Evolutionary conservation across 306 rosid genomes (phyloP).

Genomic region (Coriaria nepalensis): DNA sequence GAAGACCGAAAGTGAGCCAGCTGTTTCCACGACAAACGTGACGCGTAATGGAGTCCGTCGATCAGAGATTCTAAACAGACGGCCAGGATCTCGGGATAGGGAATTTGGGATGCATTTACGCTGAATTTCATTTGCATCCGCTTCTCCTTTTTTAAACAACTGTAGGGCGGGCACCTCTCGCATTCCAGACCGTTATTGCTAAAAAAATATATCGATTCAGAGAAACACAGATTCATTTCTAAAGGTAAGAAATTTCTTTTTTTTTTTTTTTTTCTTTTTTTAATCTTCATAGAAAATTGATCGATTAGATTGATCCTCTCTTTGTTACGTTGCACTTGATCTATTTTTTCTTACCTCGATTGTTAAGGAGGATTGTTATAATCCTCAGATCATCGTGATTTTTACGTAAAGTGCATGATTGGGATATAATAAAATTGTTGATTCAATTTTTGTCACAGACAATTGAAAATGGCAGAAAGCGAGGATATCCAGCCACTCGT

Average conservation of each 20-base stretch:
- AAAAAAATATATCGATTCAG: too few relatives aligned
- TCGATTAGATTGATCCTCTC: too few relatives aligned
- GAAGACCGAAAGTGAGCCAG: conserved; percentile 50
- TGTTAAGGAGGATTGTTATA: too few relatives aligned
- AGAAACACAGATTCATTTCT: too few relatives aligned
- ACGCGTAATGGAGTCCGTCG: conserved; percentile 34
- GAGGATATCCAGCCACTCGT: conserved; percentile 98
- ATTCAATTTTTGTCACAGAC: conserved; percentile 20
- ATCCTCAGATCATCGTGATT: neutral
- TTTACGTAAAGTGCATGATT: neutral
- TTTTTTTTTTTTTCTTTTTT: too few relatives aligned
- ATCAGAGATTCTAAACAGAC: conserved; percentile 28
- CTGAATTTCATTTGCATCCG: conserved; percentile 2
- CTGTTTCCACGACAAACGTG: conserved; percentile 46
- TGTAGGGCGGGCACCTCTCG: neutral
- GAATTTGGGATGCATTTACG: conserved; percentile 24
- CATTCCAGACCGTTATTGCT: too few relatives aligned
- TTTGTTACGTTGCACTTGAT: too few relatives aligned
- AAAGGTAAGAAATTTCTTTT: too few relatives aligned
- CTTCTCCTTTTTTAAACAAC: neutral
- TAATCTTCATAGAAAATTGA: too few relatives aligned
- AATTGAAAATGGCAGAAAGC: conserved; percentile 54
- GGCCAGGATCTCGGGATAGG: conserved; percentile 28
- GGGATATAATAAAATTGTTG: neutral
- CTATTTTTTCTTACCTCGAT: too few relatives aligned